Evolutionary conservation across 169 alveolate species (phyloP), one percentile per base, ranked within the genome.

Genomic region (Babesia bovis): DNA sequence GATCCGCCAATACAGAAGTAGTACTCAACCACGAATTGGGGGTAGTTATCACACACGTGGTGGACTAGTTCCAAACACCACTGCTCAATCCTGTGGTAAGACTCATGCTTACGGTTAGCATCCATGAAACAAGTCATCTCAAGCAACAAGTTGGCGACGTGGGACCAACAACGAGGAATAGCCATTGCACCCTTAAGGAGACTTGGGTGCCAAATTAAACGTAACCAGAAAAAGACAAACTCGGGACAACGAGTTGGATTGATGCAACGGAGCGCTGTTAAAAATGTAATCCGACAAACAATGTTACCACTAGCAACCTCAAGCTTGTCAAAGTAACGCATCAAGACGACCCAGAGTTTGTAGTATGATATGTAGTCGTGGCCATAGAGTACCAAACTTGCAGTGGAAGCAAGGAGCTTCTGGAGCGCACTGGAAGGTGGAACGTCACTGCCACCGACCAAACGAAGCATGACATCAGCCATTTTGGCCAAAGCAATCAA

Each of bases 161-260:
- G 86, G 68, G 71, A 58, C 92, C 92, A 84, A 47, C 93, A 84
- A 66, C 82, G 77, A 53, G 85, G 68, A 42, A 94, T 70, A 73
- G 92, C 53, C 75, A 92, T 51, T 55, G 92, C 68, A 19, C 91
- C 85, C 21, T 96, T 97, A 70, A 96, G 61, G 73, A 97, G 94
- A 57, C 91, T 73, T 56, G 94, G 85, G 81, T 96, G 97, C 21
- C 98, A 91, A 12, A 97, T 83, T 56, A 98, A 84, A 72, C 95
- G 97, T 28, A 97, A 70, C 99, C 99, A 98, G 35, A 98, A 94
- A 79, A 91, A 95, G 28, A 97, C 78, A 73, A 98, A 98, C n/a
- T 94, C 97, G 13, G 99, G 99, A 33, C 94, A 95, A 32, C 96
- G 79, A 60, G 82, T 66, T 47, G 99, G 97, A 76, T 90, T 90